phyloP scores from a whole-genome alignment of 169 alveolate species.

The Plasmodium knowlesi region DNA sequence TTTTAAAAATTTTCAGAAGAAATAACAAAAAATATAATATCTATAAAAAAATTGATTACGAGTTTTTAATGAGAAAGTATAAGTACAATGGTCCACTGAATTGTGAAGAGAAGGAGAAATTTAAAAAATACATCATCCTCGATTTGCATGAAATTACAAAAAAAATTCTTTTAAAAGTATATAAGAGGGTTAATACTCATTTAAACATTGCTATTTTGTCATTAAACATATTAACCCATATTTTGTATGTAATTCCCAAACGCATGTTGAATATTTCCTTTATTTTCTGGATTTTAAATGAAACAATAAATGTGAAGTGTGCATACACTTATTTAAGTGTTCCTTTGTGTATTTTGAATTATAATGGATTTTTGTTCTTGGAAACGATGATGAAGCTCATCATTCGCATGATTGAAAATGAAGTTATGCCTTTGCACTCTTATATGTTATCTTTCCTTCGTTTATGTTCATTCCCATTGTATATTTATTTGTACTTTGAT shows the following conservation, averaged over 20 bases:
- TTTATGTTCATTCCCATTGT: conserved; percentile 60
- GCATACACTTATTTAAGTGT: conserved; percentile 45
- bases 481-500: conserved; percentile 60
- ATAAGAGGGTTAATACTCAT: conserved; percentile 54
- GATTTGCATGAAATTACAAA: conserved; percentile 67
- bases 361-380: conserved; percentile 65
- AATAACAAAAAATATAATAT: conserved; percentile 66
- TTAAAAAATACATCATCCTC: conserved; percentile 28
- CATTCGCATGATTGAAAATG: conserved; percentile 25
- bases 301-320: conserved; percentile 70
- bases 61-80: conserved; percentile 46
- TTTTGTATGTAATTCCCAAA: conserved; percentile 50
- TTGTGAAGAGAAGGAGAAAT: conserved; percentile 56
- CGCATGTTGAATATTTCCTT: conserved; percentile 23
- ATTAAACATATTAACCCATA: conserved; percentile 62
- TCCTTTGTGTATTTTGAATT: conserved; percentile 70
- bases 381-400: conserved; percentile 79
- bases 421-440: conserved; percentile 34
- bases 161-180: conserved; percentile 61
- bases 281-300: conserved; percentile 68
- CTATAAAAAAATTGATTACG: conserved; percentile 53
- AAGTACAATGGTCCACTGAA: conserved; percentile 23
- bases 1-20: conserved; percentile 59
- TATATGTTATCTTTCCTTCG: conserved; percentile 65
- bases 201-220: conserved; percentile 60